Conservation (phyloP, 805 yeast species). For the Schwanniomyces yamadae region DNA sequence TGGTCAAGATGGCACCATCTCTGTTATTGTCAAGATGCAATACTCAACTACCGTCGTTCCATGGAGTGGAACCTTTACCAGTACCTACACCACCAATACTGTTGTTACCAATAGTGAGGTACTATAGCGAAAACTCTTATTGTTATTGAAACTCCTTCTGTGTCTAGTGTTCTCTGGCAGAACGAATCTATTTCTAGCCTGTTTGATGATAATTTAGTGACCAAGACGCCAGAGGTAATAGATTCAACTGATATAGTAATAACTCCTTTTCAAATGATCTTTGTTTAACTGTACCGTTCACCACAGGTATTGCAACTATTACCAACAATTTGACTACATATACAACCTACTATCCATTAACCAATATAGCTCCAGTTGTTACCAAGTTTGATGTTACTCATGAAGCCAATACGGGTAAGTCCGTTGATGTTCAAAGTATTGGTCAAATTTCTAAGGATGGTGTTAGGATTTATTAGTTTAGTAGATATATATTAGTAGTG, state of each 20-base stretch:
- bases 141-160: too few relatives aligned
- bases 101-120: too few relatives aligned
- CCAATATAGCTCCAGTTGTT: background rate
- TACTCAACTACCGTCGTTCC: background rate
- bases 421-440: background rate
- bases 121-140: too few relatives aligned
- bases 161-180: too few relatives aligned
- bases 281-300: background rate
- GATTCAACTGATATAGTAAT: background rate
- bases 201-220: too few relatives aligned
- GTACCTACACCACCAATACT: background rate
- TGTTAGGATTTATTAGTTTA: too few relatives aligned
- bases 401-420: too few relatives aligned
- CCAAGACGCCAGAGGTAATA: too few relatives aligned
- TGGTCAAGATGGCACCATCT: background rate
- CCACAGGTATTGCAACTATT: constrained; percentile 27
- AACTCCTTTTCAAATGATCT: background rate
- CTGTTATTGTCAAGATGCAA: background rate
- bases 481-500: too few relatives aligned
- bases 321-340: constrained; percentile 26
- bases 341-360: constrained; percentile 38
- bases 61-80: background rate
- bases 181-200: too few relatives aligned
- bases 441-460: too few relatives aligned
- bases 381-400: too few relatives aligned